Percentiles rank a stretch among this genome's conserved stretches.
Evolutionary conservation across 768 basidiomycete genomes (phyloP).

Genomic region (Galerina marginata): DNA sequence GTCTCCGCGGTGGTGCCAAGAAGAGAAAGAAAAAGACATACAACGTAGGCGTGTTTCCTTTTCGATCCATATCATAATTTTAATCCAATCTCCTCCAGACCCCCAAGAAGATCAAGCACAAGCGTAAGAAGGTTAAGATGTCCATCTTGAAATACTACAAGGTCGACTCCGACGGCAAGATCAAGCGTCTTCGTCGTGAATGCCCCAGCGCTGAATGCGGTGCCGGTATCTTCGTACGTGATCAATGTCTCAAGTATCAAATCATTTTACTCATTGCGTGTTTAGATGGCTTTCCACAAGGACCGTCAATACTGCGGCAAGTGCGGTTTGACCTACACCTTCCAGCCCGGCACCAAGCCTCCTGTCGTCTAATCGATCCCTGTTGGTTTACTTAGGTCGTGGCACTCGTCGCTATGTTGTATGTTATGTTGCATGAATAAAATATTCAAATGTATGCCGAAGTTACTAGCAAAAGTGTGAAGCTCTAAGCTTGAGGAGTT

Average conservation of each 20-base stretch:
- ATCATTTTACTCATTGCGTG: slow-evolving; percentile 23
- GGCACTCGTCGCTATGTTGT: no score
- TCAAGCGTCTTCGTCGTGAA: slow-evolving; percentile 98
- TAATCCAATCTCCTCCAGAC: slow-evolving; percentile 53
- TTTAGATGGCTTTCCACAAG: slow-evolving; percentile 97
- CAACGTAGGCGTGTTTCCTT: slow-evolving; percentile 64
- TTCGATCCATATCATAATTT: background rate
- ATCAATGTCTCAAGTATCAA: background rate
- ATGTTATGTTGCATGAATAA: no score
- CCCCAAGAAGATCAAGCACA: slow-evolving; percentile 99
- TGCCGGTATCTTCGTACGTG: slow-evolving; percentile 82
- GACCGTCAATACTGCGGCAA: slow-evolving; percentile 99
- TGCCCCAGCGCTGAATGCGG: slow-evolving; percentile 87
- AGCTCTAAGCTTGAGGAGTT: no score
- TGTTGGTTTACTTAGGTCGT: background rate
- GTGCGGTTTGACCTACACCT: slow-evolving; percentile 88
- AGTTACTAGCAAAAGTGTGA: no score
- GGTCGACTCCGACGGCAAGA: slow-evolving; percentile 99
- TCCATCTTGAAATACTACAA: slow-evolving; percentile 99
- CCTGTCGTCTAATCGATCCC: slow-evolving; percentile 57
- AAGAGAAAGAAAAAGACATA: slow-evolving; percentile 99
- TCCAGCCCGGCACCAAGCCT: slow-evolving; percentile 81
- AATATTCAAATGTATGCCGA: no score
- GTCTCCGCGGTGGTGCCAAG: slow-evolving; percentile 99
- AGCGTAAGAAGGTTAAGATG: slow-evolving; percentile 99